Percentiles rank a stretch among this genome's conserved stretches.
phyloP scores from a whole-genome alignment of 1,139 yeast genomes.

The Trichomonascaceae sp. region DNA sequence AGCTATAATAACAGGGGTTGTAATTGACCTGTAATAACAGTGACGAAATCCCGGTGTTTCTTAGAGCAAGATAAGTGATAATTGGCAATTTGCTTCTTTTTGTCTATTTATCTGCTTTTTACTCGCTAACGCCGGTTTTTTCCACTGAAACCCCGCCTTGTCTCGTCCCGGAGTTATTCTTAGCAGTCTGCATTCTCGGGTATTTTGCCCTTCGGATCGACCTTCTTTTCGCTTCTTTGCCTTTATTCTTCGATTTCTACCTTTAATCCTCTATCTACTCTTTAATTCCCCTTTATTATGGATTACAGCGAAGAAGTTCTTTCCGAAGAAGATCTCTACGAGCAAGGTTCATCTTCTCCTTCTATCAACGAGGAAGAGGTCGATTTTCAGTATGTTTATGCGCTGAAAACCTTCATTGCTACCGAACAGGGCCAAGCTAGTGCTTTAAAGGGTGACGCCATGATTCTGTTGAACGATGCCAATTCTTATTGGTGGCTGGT shows the following conservation, averaged over 20 bases:
- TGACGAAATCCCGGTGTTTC: neutral
- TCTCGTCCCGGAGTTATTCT: neutral
- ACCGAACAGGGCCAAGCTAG: conserved; percentile 93
- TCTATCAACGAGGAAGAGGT: conserved; percentile 52
- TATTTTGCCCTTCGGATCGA: neutral
- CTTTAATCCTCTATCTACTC: neutral
- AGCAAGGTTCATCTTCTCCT: conserved; percentile 44
- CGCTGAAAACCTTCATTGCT: conserved; percentile 80
- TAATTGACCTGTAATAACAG: neutral
- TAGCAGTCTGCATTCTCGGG: neutral
- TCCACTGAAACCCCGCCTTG: neutral
- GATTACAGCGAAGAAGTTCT: conserved; percentile 9
- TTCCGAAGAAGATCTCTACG: conserved; percentile 25
- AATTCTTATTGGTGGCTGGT: conserved; percentile 98
- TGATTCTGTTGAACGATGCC: conserved; percentile 73
- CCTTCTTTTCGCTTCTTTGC: neutral
- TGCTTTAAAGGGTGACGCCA: conserved; percentile 74
- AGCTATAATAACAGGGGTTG: neutral
- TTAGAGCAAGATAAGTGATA: neutral
- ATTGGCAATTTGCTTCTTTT: neutral
- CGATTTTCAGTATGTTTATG: conserved; percentile 80
- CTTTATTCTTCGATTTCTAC: neutral
- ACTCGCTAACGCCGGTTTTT: neutral
- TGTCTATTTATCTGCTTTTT: neutral
- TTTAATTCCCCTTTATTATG: neutral